Evolutionary conservation across 78 protist genomes (phyloP).

Genomic region (Protostelium mycophagum): DNA sequence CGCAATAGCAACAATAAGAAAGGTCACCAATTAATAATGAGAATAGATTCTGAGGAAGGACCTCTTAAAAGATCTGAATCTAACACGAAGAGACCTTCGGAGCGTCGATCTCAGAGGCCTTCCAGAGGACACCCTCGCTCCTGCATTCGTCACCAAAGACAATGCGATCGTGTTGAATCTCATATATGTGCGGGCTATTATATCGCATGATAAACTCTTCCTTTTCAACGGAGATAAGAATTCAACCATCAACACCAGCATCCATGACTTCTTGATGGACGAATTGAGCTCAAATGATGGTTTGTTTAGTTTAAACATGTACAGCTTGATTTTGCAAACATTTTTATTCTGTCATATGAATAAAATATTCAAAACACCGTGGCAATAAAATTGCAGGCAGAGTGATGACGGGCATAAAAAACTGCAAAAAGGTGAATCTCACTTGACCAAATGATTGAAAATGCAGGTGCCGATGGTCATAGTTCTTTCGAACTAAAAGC

Average conservation of each 20-base stretch:
- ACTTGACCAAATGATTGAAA: no score
- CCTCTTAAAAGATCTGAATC: background rate
- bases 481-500: background rate
- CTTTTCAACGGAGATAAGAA: background rate
- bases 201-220: background rate
- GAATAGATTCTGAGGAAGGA: background rate
- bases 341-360: background rate
- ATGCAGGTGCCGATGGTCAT: no score
- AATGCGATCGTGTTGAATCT: background rate
- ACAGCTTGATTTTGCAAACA: no score
- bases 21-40: no score
- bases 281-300: background rate
- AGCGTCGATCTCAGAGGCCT: background rate
- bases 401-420: no score
- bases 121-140: background rate
- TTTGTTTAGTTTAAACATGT: no score
- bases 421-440: no score
- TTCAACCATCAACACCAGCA: background rate
- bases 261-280: background rate
- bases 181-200: background rate
- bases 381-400: no score
- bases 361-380: background rate
- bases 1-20: background rate
- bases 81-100: background rate
- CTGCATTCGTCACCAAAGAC: background rate